Conservation (phyloP, 179 eudicot species). For the Monotropa hypopitys region DNA sequence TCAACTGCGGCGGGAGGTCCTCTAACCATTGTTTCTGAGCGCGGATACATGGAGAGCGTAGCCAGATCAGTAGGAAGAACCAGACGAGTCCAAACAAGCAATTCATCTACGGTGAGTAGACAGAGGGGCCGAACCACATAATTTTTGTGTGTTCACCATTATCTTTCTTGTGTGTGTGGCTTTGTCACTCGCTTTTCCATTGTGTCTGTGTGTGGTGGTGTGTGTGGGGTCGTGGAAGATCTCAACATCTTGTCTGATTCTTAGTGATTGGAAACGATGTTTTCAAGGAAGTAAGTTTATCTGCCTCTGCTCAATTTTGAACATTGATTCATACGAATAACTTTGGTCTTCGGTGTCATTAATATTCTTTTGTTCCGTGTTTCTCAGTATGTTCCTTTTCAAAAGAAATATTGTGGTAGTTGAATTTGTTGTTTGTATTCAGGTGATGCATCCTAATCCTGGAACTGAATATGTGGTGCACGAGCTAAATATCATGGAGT, state of each 20-base stretch:
- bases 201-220: no score
- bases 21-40: no score
- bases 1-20: no score
- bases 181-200: no score
- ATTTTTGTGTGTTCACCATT: no score
- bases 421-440: conserved; percentile 11
- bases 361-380: neutral
- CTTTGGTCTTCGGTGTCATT: neutral
- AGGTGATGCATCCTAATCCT: conserved; percentile 81
- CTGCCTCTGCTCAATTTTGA: neutral
- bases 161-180: no score
- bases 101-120: no score
- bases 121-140: no score
- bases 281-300: neutral
- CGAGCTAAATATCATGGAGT: conserved; percentile 60
- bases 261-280: neutral
- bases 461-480: conserved; percentile 42
- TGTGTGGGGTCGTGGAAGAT: no score
- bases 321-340: neutral
- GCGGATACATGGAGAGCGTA: no score
- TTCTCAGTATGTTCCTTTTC: conserved; percentile 1
- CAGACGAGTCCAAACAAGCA: no score
- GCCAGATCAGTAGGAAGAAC: no score
- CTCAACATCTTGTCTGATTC: neutral
- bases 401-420: neutral